Evolutionary conservation across 192 early-diverging fungal species (phyloP), one percentile per base, ranked within the genome.

Genomic region (Backusella circina): DNA sequence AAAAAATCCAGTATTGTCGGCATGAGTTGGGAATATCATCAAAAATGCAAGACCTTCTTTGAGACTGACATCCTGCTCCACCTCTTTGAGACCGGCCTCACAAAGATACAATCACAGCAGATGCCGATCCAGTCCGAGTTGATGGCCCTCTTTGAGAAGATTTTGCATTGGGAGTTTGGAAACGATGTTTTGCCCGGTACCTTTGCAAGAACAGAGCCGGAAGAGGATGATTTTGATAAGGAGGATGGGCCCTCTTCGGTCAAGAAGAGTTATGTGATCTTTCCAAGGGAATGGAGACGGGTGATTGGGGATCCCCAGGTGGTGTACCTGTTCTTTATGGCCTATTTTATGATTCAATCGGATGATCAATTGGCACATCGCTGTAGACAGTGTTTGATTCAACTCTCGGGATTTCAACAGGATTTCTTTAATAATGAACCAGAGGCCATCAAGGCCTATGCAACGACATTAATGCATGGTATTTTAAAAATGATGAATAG

Each of bases 11-110:
- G 75, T n/a, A 44, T 70, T 26, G 83, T 93, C 7, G 92, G 92
- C 7, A 77, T 93, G 64, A 84, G 86, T 31, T 89, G 85, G 84
- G 90, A 93, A 72, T 90, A 88, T 69, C 90, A 93, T 70, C 76
- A 88, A 65, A 89, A 86, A 31, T 86, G 86, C 38, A 90, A 90
- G 71, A 78, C 78, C 26, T 84, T 82, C 23, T 93, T 93, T 74
- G 91, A 92, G 44, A 37, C 5, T 23, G 41, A 57, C 28, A 50
- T 78, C 23, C 33, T 78, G 12, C 31, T 61, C 23, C n/a, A 41
- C 12, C 38, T 78, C n/a, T 73, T 78, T 30, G 71, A 78, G 30
- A 44, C 68, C 10, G 18, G 28, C n/a, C 26, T 73, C 13, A 70
- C 71, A 28, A 72, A 73, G 35, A 35, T 80, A 9, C 74, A 83